phyloP scores from a whole-genome alignment of 2,329 filamentous ascomycete genomes.

The Albophoma yamanashiensis region DNA sequence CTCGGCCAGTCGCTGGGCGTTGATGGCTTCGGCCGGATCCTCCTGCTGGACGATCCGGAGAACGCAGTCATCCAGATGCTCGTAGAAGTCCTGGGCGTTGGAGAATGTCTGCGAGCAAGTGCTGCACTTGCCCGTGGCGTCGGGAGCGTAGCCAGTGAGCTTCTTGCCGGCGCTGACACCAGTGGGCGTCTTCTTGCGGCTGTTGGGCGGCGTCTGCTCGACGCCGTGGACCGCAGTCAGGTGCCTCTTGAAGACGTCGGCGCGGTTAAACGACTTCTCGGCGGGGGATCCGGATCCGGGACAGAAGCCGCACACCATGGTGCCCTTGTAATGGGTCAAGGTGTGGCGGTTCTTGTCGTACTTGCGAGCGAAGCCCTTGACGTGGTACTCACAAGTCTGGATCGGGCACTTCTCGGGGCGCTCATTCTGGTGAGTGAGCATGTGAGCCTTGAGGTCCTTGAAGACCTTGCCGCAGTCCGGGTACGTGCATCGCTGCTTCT shows the following conservation, averaged over 20 bases:
- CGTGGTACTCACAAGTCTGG: constrained; percentile 80
- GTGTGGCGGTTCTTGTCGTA: constrained; percentile 96
- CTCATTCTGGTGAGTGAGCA: constrained; percentile 87
- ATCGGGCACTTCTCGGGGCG: constrained; percentile 93
- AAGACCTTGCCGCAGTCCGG: constrained; percentile 77
- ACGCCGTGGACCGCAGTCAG: constrained; percentile 84
- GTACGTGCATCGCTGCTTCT: constrained; percentile 66
- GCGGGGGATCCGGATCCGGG: constrained; percentile 78
- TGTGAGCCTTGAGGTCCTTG: constrained; percentile 88
- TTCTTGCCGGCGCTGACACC: constrained; percentile 44
- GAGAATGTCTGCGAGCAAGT: constrained; percentile 85
- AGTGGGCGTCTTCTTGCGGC: constrained; percentile 56
- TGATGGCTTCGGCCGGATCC: constrained; percentile 58
- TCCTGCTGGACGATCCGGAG: constrained; percentile 62
- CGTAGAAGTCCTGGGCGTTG: constrained; percentile 96
- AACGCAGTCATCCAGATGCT: constrained; percentile 78
- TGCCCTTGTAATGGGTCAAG: constrained; percentile 91
- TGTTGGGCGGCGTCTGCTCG: constrained; percentile 86
- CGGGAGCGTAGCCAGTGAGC: constrained; percentile 58
- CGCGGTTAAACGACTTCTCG: constrained; percentile 92
- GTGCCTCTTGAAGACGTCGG: constrained; percentile 93
- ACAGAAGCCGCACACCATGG: constrained; percentile 94
- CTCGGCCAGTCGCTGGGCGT: constrained; percentile 54
- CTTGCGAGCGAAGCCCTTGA: constrained; percentile 86
- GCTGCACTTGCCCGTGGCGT: constrained; percentile 87